A percentile compares a stretch with the other conserved stretches of the same genome.
These are phyloP conservation scores for Diutina neorugosa DNA, from an alignment of 1,139 yeast species.

Conservation along the genomic window DNA sequence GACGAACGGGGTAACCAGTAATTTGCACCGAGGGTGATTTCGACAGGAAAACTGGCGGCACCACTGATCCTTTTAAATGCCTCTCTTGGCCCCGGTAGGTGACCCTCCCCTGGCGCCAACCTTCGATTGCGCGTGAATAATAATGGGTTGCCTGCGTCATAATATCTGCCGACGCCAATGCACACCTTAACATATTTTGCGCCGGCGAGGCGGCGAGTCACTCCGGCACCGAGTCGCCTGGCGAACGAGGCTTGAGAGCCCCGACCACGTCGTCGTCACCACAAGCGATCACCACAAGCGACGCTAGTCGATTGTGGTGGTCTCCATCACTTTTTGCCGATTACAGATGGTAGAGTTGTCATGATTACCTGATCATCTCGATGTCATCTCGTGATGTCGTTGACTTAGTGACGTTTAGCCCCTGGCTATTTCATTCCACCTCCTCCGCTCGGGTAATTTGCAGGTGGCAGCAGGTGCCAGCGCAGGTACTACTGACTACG, in stretches of 20 bases:
- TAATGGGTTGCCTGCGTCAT: neutral
- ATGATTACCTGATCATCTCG: no score
- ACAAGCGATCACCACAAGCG: no score
- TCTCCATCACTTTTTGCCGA: no score
- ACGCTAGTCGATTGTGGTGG: no score
- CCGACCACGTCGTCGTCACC: no score
- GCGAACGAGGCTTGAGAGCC: neutral
- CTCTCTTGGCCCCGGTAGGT: no score
- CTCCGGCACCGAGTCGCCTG: neutral
- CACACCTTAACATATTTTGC: neutral
- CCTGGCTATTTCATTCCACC: neutral
- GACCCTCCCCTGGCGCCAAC: neutral
- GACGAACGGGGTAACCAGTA: no score
- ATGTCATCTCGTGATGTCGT: no score
- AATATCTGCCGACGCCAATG: neutral
- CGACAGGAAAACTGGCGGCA: neutral
- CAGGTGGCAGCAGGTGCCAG: neutral
- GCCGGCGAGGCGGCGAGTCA: neutral
- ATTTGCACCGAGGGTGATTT: neutral
- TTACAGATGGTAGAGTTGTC: no score
- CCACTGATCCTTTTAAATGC: neutral
- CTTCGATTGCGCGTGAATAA: neutral
- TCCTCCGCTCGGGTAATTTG: no score
- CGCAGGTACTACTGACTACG: neutral
- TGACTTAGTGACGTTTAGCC: neutral